Conservation (phyloP, 2,329 filamentous ascomycete species). For the Cryphonectria radicalis region DNA sequence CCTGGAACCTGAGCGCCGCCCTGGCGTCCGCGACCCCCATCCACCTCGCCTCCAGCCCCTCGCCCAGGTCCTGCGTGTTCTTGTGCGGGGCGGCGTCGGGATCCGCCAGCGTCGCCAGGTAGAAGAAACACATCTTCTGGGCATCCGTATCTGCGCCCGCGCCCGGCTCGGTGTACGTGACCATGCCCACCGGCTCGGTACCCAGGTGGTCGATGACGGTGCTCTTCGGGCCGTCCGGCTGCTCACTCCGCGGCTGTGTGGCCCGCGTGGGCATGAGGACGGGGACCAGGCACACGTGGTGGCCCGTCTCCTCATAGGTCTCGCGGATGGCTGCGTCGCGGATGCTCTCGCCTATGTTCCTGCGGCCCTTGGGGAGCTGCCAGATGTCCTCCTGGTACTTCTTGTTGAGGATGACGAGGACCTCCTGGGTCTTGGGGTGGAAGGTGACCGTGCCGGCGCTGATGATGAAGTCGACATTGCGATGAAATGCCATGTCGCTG, state of each 20-base stretch:
- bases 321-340: constrained; percentile 50
- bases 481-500: constrained; percentile 43
- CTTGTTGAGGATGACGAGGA: constrained; percentile 50
- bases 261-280: constrained; percentile 50
- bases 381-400: constrained; percentile 43
- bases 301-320: constrained; percentile 53
- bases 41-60: constrained; percentile 36
- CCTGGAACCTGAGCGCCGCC: constrained; percentile 35
- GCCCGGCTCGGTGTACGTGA: constrained; percentile 42
- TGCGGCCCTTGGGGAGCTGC: constrained; percentile 54
- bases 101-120: constrained; percentile 40
- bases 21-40: constrained; percentile 32
- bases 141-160: constrained; percentile 36
- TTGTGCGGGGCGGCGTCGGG: constrained; percentile 34
- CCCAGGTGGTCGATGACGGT: constrained; percentile 32
- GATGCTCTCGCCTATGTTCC: constrained; percentile 51
- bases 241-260: constrained; percentile 35
- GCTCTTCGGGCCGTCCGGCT: constrained; percentile 16
- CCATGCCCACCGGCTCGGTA: constrained; percentile 44
- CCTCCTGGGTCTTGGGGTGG: constrained; percentile 41
- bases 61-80: constrained; percentile 40
- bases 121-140: constrained; percentile 47
- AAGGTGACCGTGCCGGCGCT: constrained; percentile 54
- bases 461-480: constrained; percentile 48
- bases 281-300: constrained; percentile 43